A percentile compares a stretch with the other conserved stretches of the same genome.
phyloP scores from a whole-genome alignment of 2,329 filamentous ascomycete species.

The Pestalotiopsis sp. region DNA sequence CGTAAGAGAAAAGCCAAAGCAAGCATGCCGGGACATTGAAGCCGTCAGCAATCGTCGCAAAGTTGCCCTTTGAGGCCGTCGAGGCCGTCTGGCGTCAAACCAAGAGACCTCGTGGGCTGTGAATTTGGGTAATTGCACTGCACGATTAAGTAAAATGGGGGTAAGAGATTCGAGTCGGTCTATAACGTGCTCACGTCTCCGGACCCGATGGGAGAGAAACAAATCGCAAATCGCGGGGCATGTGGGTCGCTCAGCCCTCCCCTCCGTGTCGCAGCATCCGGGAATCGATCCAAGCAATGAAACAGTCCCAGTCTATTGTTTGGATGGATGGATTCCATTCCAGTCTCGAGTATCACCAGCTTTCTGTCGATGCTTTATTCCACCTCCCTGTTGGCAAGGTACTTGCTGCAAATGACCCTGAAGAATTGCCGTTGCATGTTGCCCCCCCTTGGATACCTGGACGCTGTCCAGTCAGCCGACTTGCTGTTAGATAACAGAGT shows the following conservation, averaged over 20 bases:
- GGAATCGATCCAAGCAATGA: neutral
- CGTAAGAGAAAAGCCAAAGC: slow-evolving; percentile 7
- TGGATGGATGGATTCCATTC: neutral
- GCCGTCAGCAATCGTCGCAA: slow-evolving; percentile 25
- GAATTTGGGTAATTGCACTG: slow-evolving; percentile 5
- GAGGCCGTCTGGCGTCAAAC: slow-evolving; percentile 25
- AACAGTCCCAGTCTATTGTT: no score
- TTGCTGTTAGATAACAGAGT: slow-evolving; percentile 12
- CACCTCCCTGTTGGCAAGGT: no score
- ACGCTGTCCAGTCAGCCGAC: neutral
- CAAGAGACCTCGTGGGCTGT: slow-evolving; percentile 24
- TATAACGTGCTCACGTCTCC: slow-evolving; percentile 16
- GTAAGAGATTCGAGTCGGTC: slow-evolving; percentile 23
- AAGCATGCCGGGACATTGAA: slow-evolving; percentile 12
- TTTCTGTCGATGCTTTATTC: neutral
- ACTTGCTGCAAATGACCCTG: neutral
- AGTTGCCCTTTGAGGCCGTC: slow-evolving; percentile 6
- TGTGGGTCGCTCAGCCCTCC: slow-evolving; percentile 16
- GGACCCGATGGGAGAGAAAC: slow-evolving; percentile 2
- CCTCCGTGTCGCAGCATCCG: slow-evolving; percentile 17
- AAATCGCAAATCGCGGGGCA: slow-evolving; percentile 24
- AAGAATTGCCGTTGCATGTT: neutral
- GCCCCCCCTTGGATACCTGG: neutral
- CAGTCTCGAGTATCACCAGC: neutral
- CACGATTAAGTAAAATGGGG: slow-evolving; percentile 35